Percentiles rank a stretch among this genome's conserved stretches.
Conservation (phyloP, 805 yeast species). For the Zygosaccharomyces bailii region DNA sequence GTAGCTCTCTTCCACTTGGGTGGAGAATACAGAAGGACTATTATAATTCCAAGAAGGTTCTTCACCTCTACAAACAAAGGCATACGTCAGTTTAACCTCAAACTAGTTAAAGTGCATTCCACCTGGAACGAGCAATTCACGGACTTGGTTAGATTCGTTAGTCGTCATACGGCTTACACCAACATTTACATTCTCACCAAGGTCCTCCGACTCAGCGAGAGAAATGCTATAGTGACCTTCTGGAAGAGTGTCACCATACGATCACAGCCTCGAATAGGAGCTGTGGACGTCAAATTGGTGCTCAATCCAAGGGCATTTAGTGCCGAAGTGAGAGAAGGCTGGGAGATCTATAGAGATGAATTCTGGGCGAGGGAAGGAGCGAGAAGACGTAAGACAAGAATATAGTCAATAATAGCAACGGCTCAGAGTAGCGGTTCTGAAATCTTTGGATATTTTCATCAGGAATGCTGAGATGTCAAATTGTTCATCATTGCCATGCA, state of each 20-base stretch:
- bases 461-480: slow-evolving; percentile 11
- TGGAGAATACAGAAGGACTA: slow-evolving; percentile 86
- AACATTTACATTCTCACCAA: slow-evolving; percentile 19
- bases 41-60: slow-evolving; percentile 76
- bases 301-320: slow-evolving; percentile 78
- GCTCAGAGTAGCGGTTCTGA: slow-evolving; percentile 27
- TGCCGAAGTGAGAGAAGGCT: slow-evolving; percentile 81
- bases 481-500: slow-evolving; percentile 14
- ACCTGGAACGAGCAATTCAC: slow-evolving; percentile 38
- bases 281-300: slow-evolving; percentile 74
- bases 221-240: slow-evolving; percentile 19
- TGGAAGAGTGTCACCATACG: slow-evolving; percentile 34
- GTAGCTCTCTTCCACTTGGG: slow-evolving; percentile 74
- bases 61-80: slow-evolving; percentile 85
- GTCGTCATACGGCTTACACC: slow-evolving; percentile 26
- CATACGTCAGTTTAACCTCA: slow-evolving; percentile 72
- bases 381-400: slow-evolving; percentile 44
- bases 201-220: slow-evolving; percentile 14
- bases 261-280: slow-evolving; percentile 64
- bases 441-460: slow-evolving; percentile 15
- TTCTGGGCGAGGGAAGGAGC: slow-evolving; percentile 87
- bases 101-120: slow-evolving; percentile 60
- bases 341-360: slow-evolving; percentile 92
- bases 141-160: slow-evolving; percentile 34
- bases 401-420: slow-evolving; percentile 1